Base-by-base conservation (phyloP, 2,329 filamentous ascomycete genomes). In the Elsinoe fawcettii region DNA sequence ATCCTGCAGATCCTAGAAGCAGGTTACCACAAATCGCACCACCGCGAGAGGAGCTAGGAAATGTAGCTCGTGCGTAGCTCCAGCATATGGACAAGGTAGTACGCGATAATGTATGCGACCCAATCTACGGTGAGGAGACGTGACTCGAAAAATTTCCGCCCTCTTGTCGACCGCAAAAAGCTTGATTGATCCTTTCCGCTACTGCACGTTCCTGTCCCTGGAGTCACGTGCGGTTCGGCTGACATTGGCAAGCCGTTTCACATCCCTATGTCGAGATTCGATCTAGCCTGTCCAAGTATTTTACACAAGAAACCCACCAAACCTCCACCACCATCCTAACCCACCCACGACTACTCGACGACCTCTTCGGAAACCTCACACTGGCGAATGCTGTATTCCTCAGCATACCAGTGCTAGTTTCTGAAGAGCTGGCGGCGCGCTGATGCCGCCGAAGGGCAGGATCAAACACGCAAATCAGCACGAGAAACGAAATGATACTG, bases 401-500 rank as follows among this genome's bases (percentile, higher is more conserved):
- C 47, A 58, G 32, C 56, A 51, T 36, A 41, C 37, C 25, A 22
- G 36, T 55, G 25, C n/a, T 23, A 43, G 9, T 49, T 56, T 30
- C 54, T 56, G 37, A 56, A 44, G 32, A 59, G 51, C 56, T 59
- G 62, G 63, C 64, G 65, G 61, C 61, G 60, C 63, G 65, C 69
- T 73, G 67, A 77, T 78, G 75, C 75, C 76, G 73, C 71, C 73
- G 63, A 75, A 73, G 69, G 67, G 66, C 66, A 74, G 73, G 67
- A 69, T 67, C 66, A 71, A 70, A 69, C 65, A 66, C 64, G 69
- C 74, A 68, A 73, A 74, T 68, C 69, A 71, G 70, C 74, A 74
- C 67, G 73, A 76, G 70, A 75, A 73, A 65, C 84, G 87, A 73
- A 87, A 95, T 75, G 90, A 96, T 75, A 90, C 88, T 85, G 90